Conservation (phyloP, 116 monocot genomes). For the Zostera marina region DNA sequence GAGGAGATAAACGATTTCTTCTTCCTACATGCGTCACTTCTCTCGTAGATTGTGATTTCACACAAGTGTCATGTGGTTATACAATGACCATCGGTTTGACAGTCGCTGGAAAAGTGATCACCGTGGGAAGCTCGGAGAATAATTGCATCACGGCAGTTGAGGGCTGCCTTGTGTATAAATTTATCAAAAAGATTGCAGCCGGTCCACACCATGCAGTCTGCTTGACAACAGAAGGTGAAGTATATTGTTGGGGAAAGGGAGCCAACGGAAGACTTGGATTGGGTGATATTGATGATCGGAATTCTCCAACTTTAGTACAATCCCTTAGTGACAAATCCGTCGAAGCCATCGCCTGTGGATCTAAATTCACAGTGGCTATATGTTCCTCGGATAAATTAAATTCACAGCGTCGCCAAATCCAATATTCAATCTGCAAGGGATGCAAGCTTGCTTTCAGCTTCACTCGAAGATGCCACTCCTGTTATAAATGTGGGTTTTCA, state of each 20-base stretch:
- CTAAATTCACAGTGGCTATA: conserved; percentile 53
- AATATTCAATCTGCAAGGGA: conserved; percentile 28
- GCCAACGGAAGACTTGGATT: conserved; percentile 66
- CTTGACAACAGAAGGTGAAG: conserved; percentile 53
- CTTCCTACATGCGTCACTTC: conserved; percentile 64
- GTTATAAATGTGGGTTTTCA: conserved; percentile 59
- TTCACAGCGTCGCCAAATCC: no score
- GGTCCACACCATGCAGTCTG: conserved; percentile 57
- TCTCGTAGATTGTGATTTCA: conserved; percentile 61
- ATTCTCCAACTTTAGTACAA: conserved; percentile 49
- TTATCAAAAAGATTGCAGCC: conserved; percentile 58
- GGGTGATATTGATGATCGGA: conserved; percentile 60
- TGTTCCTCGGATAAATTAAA: conserved; percentile 44
- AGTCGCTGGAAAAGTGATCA: conserved; percentile 48
- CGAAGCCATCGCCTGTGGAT: conserved; percentile 52
- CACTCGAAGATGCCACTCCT: conserved; percentile 66
- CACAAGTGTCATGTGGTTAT: conserved; percentile 76
- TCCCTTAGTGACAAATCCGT: conserved; percentile 51
- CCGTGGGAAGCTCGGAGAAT: conserved; percentile 59
- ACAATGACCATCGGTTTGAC: conserved; percentile 52
- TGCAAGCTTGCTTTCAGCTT: conserved; percentile 61
- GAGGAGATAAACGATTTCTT: conserved; percentile 27
- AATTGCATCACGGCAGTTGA: conserved; percentile 31
- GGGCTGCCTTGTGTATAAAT: conserved; percentile 54
- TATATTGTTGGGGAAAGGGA: conserved; percentile 95